Evolutionary conservation across 352 stramenopile genomes (phyloP).

Genomic region (Globisporangium ultimum): DNA sequence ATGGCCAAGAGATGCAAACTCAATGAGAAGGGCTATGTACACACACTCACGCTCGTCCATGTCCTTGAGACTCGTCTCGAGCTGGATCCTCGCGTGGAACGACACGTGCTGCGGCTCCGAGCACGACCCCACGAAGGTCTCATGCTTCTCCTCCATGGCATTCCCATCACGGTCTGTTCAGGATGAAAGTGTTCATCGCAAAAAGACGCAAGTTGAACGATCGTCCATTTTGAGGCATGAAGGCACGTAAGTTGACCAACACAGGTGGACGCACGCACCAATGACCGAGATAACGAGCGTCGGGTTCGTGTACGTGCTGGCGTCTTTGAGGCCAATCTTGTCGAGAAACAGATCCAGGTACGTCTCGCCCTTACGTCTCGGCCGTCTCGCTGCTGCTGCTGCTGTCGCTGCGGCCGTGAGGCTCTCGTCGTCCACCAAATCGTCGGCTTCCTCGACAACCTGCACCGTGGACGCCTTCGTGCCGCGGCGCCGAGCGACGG

Average conservation of each 20-base stretch:
- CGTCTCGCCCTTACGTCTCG: conserved; percentile 21
- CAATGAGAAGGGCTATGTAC: not conserved
- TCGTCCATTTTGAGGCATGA: conserved; percentile 1
- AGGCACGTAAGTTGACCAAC: too few species aligned
- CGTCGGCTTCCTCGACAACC: conserved; percentile 25
- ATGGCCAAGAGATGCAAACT: too few species aligned
- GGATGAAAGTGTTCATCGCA: not conserved
- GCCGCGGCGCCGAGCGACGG: conserved; percentile 6
- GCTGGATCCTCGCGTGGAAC: conserved; percentile 42
- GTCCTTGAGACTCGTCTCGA: conserved; percentile 41
- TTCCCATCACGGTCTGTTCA: conserved; percentile 39
- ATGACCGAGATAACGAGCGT: conserved; percentile 64
- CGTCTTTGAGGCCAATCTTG: conserved; percentile 68
- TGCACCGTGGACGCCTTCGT: conserved; percentile 28
- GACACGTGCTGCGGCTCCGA: conserved; percentile 41
- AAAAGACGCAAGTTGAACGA: not conserved
- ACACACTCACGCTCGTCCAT: conserved; percentile 51
- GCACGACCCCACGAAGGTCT: conserved; percentile 39
- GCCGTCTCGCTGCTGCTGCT: not conserved
- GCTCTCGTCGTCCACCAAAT: conserved; percentile 16
- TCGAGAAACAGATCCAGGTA: conserved; percentile 53
- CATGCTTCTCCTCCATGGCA: conserved; percentile 48
- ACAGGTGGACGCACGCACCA: conserved; percentile 16
- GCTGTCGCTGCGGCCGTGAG: not conserved
- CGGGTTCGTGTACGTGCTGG: conserved; percentile 52